A percentile compares a stretch with the other conserved stretches of the same genome.
Evolutionary conservation across 2,329 filamentous ascomycete genomes (phyloP).

Genomic region (Arthrobotrys sinensis): DNA sequence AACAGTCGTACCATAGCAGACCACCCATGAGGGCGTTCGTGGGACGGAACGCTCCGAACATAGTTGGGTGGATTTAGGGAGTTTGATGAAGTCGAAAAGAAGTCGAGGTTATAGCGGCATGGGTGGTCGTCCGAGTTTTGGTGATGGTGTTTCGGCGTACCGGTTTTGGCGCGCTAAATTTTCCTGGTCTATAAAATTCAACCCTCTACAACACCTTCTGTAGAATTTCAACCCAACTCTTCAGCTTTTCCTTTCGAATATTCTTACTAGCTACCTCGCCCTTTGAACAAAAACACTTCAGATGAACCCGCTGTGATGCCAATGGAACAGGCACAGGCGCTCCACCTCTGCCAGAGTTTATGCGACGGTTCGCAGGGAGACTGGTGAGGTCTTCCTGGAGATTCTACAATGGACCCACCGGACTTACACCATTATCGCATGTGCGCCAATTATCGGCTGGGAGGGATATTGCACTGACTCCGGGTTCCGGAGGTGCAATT

Average conservation of each 20-base stretch:
- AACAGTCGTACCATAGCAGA: slow-evolving; percentile 79
- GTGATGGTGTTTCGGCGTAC: slow-evolving; percentile 40
- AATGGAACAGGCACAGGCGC: slow-evolving; percentile 49
- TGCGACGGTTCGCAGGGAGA: slow-evolving; percentile 54
- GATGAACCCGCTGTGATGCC: slow-evolving; percentile 49
- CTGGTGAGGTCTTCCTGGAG: slow-evolving; percentile 60
- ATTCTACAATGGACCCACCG: slow-evolving; percentile 30
- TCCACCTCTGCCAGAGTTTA: slow-evolving; percentile 56
- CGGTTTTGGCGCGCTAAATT: slow-evolving; percentile 45
- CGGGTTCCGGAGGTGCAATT: background rate
- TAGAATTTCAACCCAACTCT: slow-evolving; percentile 9
- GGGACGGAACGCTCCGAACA: slow-evolving; percentile 88
- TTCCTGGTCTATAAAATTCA: slow-evolving; percentile 47
- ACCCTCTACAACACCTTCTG: slow-evolving; percentile 29
- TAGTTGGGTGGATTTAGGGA: slow-evolving; percentile 68
- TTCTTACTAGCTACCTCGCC: background rate
- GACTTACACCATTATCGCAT: slow-evolving; percentile 5
- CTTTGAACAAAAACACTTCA: background rate
- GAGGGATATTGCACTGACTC: slow-evolving; percentile 12
- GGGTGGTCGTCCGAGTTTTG: slow-evolving; percentile 29
- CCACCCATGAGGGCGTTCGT: slow-evolving; percentile 83
- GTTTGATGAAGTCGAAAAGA: slow-evolving; percentile 26
- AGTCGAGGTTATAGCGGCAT: slow-evolving; percentile 22
- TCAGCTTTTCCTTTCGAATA: slow-evolving; percentile 1
- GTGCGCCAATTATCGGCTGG: slow-evolving; percentile 16